A percentile compares a stretch with the other conserved stretches of the same genome.
Evolutionary conservation across 139 green algal genomes (phyloP).

Genomic region (Chlamydomonas asymmetrica): DNA sequence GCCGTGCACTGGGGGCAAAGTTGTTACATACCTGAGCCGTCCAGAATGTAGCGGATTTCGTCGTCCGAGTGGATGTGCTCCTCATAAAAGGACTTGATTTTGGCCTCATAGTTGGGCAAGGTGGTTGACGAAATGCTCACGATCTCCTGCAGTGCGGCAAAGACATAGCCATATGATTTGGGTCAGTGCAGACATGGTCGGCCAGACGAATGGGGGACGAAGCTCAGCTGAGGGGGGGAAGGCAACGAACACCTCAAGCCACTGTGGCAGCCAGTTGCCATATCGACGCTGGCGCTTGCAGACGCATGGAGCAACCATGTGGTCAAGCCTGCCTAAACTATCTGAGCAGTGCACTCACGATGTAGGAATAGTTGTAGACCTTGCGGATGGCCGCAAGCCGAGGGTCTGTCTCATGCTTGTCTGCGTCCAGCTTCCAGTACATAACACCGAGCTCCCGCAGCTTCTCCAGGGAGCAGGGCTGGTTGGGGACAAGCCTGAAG

Average conservation of each 20-base stretch:
- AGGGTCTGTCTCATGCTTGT: conserved; percentile 65
- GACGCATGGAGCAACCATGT: not conserved
- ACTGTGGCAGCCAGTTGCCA: no score
- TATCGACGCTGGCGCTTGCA: no score
- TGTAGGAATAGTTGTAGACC: conserved; percentile 60
- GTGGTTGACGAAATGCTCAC: conserved; percentile 72
- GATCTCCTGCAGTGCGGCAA: conserved; percentile 65
- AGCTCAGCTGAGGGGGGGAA: no score
- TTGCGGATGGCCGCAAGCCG: conserved; percentile 79
- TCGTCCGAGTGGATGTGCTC: conserved; percentile 96
- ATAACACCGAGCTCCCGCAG: conserved; percentile 80
- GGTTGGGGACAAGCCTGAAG: conserved; percentile 67
- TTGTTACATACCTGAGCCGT: conserved; percentile 32
- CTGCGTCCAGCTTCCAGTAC: conserved; percentile 78
- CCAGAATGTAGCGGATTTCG: conserved; percentile 85
- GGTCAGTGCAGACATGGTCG: not conserved
- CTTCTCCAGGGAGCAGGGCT: conserved; percentile 53
- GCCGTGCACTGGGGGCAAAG: not conserved
- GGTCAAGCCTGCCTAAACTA: no score
- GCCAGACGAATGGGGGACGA: not conserved
- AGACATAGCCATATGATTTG: not conserved
- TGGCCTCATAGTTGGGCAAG: conserved; percentile 85
- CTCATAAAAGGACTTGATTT: conserved; percentile 94
- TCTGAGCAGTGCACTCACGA: conserved; percentile 40
- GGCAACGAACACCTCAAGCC: no score